Evolutionary conservation across 805 yeast species (phyloP).

Genomic region (Nakazawaea sp.): DNA sequence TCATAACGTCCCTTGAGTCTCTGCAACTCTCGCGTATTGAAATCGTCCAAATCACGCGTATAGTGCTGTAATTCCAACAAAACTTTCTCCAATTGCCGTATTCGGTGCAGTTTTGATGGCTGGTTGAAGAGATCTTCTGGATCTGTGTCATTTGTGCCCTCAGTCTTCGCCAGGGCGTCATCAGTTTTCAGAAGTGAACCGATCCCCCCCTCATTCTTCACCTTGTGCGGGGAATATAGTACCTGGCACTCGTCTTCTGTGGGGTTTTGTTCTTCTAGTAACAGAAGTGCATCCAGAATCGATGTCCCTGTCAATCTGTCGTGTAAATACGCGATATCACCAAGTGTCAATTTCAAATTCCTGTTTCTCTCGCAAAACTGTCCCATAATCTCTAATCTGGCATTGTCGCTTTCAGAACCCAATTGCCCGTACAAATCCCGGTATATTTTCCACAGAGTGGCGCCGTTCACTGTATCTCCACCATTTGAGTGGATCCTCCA

Average conservation of each 20-base stretch:
- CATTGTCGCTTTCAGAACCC: background rate
- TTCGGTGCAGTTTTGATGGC: background rate
- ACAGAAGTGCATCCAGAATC: no score
- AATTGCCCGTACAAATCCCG: no score
- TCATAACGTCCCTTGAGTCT: conserved; percentile 1
- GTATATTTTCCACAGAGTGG: no score
- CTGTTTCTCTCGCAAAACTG: conserved; percentile 2
- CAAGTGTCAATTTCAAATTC: background rate
- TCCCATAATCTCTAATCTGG: background rate
- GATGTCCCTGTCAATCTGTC: conserved; percentile 1
- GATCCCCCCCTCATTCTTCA: no score
- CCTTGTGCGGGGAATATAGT: conserved; percentile 8
- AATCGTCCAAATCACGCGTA: conserved; percentile 3
- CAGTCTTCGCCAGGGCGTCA: no score
- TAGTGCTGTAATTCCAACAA: conserved; percentile 5
- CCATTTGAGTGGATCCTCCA: no score
- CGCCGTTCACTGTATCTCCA: no score
- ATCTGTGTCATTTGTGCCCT: no score
- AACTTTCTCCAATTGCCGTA: conserved; percentile 4
- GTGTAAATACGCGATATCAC: conserved; percentile 6
- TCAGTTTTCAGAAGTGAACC: no score
- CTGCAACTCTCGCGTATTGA: conserved; percentile 1
- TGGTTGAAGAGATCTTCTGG: background rate
- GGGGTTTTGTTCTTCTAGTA: no score
- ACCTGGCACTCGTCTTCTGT: conserved; percentile 7